A percentile compares a stretch with the other conserved stretches of the same genome.
Evolutionary conservation across 2,329 filamentous ascomycete genomes (phyloP).

Genomic region (Fusarium sp.): DNA sequence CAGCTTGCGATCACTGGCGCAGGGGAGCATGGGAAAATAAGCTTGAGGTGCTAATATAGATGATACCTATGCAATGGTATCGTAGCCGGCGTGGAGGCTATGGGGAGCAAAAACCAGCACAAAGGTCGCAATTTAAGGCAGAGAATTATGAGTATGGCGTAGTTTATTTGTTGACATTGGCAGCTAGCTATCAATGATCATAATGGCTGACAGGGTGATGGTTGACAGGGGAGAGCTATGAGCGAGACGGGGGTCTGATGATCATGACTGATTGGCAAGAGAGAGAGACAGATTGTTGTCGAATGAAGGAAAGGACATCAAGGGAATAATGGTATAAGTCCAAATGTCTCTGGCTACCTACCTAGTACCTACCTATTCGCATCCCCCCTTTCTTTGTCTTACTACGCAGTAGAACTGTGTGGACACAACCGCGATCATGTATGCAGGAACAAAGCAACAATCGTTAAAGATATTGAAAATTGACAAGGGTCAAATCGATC

Average conservation of each 20-base stretch:
- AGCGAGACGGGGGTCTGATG: slow-evolving; percentile 31
- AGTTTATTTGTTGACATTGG: slow-evolving; percentile 34
- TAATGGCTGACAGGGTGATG: slow-evolving; percentile 36
- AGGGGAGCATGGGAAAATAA: not conserved
- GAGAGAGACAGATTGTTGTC: slow-evolving; percentile 19
- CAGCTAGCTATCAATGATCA: slow-evolving; percentile 23
- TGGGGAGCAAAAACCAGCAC: not conserved
- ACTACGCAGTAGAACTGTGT: not conserved
- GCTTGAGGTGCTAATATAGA: not conserved
- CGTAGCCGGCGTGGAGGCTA: not conserved
- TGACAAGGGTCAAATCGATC: slow-evolving; percentile 19
- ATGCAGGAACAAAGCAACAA: not conserved
- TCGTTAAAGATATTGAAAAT: slow-evolving; percentile 15
- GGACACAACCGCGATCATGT: not conserved
- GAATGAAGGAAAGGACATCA: slow-evolving; percentile 7
- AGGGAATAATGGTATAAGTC: slow-evolving; percentile 12
- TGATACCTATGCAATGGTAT: not conserved
- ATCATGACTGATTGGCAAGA: slow-evolving; percentile 25
- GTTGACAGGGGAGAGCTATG: slow-evolving; percentile 39
- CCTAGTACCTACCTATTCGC: too few species aligned
- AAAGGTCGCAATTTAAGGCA: not conserved
- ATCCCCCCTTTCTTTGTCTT: slow-evolving; percentile 27
- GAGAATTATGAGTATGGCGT: too few species aligned
- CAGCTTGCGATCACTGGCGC: not conserved
- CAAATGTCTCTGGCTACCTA: slow-evolving; percentile 21